These are phyloP conservation scores for Phylloporus sp. DNA, from an alignment of 768 basidiomycete genomes.

Conservation along the genomic window DNA sequence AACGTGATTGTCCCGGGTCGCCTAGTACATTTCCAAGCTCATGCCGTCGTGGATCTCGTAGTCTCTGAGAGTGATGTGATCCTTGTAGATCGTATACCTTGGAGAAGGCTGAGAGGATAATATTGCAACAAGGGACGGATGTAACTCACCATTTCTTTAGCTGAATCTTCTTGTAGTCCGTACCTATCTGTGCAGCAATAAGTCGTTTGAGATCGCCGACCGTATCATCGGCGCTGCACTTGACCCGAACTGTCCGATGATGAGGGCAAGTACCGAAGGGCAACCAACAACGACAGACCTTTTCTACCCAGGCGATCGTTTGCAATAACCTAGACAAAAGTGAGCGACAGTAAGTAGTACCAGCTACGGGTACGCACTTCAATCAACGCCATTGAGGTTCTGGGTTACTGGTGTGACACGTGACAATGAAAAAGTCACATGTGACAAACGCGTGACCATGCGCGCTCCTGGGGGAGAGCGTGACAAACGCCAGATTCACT, in stretches of 20 bases:
- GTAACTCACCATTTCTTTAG: conserved; percentile 94
- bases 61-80: conserved; percentile 89
- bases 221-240: conserved; percentile 93
- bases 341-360: neutral
- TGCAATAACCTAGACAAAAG: conserved; percentile 69
- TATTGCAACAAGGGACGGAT: neutral
- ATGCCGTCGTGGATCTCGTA: conserved; percentile 93
- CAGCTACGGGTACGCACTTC: conserved; percentile 36
- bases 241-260: conserved; percentile 74
- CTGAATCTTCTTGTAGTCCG: conserved; percentile 78
- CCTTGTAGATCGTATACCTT: conserved; percentile 95
- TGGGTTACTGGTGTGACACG: conserved; percentile 10
- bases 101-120: neutral
- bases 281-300: conserved; percentile 45
- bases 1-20: neutral
- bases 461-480: conserved; percentile 6
- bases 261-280: conserved; percentile 1
- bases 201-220: conserved; percentile 97
- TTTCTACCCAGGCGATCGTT: conserved; percentile 95
- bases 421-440: conserved; percentile 7
- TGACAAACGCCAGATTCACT: conserved; percentile 9
- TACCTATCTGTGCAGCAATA: conserved; percentile 95
- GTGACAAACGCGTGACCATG: conserved; percentile 23
- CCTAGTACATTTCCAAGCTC: conserved; percentile 88
- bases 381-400: conserved; percentile 46